Base-by-base conservation (phyloP, 768 basidiomycete species). In the Amyloporia xantha region DNA sequence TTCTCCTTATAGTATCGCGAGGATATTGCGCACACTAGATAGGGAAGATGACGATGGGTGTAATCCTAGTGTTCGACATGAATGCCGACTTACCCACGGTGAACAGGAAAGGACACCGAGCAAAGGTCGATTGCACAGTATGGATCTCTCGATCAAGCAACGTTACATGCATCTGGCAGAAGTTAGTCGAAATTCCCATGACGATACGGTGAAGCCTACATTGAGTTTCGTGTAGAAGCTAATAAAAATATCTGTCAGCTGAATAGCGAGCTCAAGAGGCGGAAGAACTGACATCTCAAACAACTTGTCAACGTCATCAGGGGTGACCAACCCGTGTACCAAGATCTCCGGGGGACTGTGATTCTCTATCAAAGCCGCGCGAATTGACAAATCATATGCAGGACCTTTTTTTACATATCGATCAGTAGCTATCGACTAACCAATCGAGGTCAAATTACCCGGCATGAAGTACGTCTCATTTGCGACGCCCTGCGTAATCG, bases 71-170 rank as follows among this genome's bases (percentile, higher is more conserved):
- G 30, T 33, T 15, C 9, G 7, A 7, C 7, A 33, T 13, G 24
- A 5, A 21, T 28, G 35, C 36, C 2, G 53, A 80, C 79, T 71
- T 49, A 86, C 86, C 75, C 51, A 91, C 89, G 40, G 91, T 94
- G 64, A 92, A 91, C 27, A 95, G 71, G 71, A 93, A 95, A 0
- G 92, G 91, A 58, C 87, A 90, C 46, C 92, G 74, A 17, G 86
- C 78, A 56, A 88, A 91, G 9, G 86, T 88, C 2, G 79, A 76
- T 5, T 81, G 78, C 9, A 89, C 81, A 0, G 85, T 91, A 60
- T 94, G 92, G 13, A 94, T 70, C 5, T 79, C 81, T 9, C 82
- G 83, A 63, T 93, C 91, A 10, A 95, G 72, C 20, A 93, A 66
- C 2, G 86, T 86, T 15, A 93, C 71, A 2, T 87, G 88, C 6